A percentile compares a stretch with the other conserved stretches of the same genome.
These are phyloP conservation scores for Loxodes magnus DNA, from an alignment of 73 alveolate species.

Conservation along the genomic window DNA sequence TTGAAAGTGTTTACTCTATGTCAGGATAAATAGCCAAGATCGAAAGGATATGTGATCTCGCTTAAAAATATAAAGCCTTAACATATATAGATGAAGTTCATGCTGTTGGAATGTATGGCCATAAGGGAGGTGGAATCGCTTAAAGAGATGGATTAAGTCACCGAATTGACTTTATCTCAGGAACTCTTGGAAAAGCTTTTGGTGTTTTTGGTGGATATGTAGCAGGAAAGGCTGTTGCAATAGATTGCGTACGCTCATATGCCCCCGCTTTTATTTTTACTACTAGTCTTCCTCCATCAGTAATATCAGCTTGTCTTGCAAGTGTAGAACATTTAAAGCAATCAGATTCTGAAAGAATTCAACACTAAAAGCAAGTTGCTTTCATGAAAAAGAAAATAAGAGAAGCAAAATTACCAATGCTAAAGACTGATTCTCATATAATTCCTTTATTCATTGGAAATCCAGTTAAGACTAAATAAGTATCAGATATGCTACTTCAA, in stretches of 20 bases:
- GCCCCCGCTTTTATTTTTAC: slow-evolving; percentile 65
- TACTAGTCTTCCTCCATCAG: slow-evolving; percentile 62
- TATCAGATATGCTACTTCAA: slow-evolving; percentile 31
- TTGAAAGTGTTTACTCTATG: slow-evolving; percentile 72
- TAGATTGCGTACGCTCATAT: slow-evolving; percentile 44
- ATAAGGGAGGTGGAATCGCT: slow-evolving; percentile 61
- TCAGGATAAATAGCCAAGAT: slow-evolving; percentile 52
- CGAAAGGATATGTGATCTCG: slow-evolving; percentile 34
- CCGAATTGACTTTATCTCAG: slow-evolving; percentile 41
- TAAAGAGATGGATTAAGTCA: slow-evolving; percentile 30
- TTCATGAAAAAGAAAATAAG: slow-evolving; percentile 19
- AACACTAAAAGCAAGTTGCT: slow-evolving; percentile 23
- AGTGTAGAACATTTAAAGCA: slow-evolving; percentile 41
- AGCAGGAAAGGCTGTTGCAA: slow-evolving; percentile 27
- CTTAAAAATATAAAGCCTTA: slow-evolving; percentile 50
- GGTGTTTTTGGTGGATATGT: slow-evolving; percentile 77
- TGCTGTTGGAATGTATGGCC: slow-evolving; percentile 73
- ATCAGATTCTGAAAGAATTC: slow-evolving; percentile 34
- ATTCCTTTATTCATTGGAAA: slow-evolving; percentile 62
- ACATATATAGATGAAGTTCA: slow-evolving; percentile 70
- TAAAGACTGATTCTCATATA: slow-evolving; percentile 44
- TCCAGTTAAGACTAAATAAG: slow-evolving; percentile 39
- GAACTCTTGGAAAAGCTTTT: slow-evolving; percentile 69
- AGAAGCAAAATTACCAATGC: slow-evolving; percentile 40
- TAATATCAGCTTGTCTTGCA: slow-evolving; percentile 46